These are phyloP conservation scores for Dendrobium chrysotoxum DNA, from an alignment of 106 monocot species.

Conservation along the genomic window DNA sequence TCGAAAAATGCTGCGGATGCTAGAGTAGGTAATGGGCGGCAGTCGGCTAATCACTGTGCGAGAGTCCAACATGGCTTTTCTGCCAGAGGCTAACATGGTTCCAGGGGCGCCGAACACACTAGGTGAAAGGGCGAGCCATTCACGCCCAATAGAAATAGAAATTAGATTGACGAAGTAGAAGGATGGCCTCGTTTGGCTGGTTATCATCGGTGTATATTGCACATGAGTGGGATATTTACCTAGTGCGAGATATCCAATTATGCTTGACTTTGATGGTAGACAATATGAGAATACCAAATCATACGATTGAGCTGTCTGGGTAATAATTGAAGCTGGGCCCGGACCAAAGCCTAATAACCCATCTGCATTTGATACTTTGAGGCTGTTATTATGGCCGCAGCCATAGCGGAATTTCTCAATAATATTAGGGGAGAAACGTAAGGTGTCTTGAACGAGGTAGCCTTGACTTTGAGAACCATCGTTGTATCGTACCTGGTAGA, in stretches of 20 bases:
- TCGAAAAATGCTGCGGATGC: constrained; percentile 13
- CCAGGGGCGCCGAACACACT: too few relatives aligned
- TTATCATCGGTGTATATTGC: too few relatives aligned
- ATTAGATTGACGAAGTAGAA: too few relatives aligned
- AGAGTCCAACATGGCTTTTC: too few relatives aligned
- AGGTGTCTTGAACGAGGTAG: background rate
- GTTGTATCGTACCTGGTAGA: constrained; percentile 18
- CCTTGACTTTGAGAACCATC: constrained; percentile 10
- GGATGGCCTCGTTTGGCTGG: too few relatives aligned
- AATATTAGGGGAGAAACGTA: constrained; percentile 2
- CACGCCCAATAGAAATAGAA: too few relatives aligned
- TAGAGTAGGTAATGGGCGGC: background rate
- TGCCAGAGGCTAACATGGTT: too few relatives aligned
- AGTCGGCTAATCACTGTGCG: too few relatives aligned
- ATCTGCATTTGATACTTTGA: constrained; percentile 6
- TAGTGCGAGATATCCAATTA: too few relatives aligned
- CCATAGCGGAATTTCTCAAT: constrained; percentile 25
- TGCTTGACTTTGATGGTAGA: background rate
- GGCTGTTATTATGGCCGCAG: constrained; percentile 20
- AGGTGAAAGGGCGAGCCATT: too few relatives aligned
- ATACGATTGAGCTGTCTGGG: constrained; percentile 13
- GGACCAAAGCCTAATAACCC: too few relatives aligned
- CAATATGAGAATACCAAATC: constrained; percentile 38
- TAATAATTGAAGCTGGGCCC: constrained; percentile 1
- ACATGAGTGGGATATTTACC: too few relatives aligned